phyloP scores from a whole-genome alignment of 768 basidiomycete genomes.

The Rhodotorula babjevae region DNA sequence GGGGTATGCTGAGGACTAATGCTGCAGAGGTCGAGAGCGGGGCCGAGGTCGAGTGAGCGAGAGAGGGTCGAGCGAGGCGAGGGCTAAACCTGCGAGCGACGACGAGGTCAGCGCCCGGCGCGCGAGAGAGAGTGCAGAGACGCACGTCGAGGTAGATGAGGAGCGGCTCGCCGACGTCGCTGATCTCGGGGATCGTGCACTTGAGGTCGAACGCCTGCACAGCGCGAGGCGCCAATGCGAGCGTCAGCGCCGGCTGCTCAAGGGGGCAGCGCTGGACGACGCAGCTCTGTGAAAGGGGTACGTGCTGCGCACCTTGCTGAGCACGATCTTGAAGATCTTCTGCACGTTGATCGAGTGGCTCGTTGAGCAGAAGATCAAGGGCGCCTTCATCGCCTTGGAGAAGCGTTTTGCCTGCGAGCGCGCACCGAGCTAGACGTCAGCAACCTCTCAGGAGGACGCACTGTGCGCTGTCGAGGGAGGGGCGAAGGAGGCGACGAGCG shows the following conservation, averaged over 20 bases:
- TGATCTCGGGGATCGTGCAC: conserved; percentile 90
- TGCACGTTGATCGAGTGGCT: conserved; percentile 99
- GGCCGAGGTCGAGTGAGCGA: background rate
- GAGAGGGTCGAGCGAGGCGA: background rate
- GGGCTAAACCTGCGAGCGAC: background rate
- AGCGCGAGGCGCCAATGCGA: background rate
- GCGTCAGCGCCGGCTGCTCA: too few relatives aligned
- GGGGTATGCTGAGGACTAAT: background rate
- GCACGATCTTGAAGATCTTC: conserved; percentile 97
- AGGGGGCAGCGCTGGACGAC: too few relatives aligned
- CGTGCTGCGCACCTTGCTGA: conserved; percentile 59
- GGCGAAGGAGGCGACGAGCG: background rate
- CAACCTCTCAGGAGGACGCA: background rate
- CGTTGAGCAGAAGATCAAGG: conserved; percentile 98
- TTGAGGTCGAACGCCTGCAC: conserved; percentile 93
- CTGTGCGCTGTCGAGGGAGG: background rate
- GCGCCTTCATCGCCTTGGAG: conserved; percentile 98
- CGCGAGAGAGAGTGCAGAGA: background rate
- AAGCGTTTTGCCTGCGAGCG: conserved; percentile 83
- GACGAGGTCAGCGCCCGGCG: background rate
- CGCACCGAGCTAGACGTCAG: too few relatives aligned
- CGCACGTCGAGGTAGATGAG: conserved; percentile 60
- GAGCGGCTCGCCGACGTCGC: conserved; percentile 91
- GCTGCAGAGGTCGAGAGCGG: background rate
- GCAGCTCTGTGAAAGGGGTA: too few relatives aligned